Evolutionary conservation across 2,329 filamentous ascomycete species (phyloP), one percentile per base, ranked within the genome.

Genomic region (Grosmannia penicillata): DNA sequence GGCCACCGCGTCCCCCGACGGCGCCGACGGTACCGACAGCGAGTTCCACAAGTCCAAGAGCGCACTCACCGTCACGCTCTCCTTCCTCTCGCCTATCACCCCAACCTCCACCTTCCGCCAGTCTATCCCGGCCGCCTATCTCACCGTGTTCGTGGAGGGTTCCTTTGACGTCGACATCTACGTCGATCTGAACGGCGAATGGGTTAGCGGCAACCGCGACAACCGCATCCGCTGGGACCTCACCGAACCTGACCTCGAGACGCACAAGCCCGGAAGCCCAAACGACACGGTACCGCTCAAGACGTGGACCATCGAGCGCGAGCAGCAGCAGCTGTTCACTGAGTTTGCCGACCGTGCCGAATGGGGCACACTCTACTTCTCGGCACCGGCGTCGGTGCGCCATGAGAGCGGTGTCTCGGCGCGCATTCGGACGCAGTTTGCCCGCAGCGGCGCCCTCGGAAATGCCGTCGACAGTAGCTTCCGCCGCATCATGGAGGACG

Each of bases 351-450:
- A 93, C 49, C 78, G 78, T 31, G 72, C 80, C 1, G 84, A 93
- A 69, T 93, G 85, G 85, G 85, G 85, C 4, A 79, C 75, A 22
- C 56, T 93, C 41, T 72, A 83, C 56, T 84, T 93, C 53, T 79
- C 79, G 18, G 83, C 68, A 2, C 82, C 84, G 18, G 61, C 65
- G 45, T 69, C 78, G 51, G 73, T 72, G 15, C 63, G 70, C 21
- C 78, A 87, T 52, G 75, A 89, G 57, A 73, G 72, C 45, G 84
- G 82, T 23, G 75, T 74, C 17, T 81, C 83, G 7, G 67, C 64
- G 3, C 44, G 65, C 8, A 60, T 91, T 18, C 72, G 83, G 37
- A 72, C 75, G 45, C 64, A 68, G 2, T 93, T 93, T 56, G 73
- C 83, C 1, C 65, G 67, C 41, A 76, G 68, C 11, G 78, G 82